These are phyloP conservation scores for Berberis vulgaris DNA, from an alignment of 164 flowering plant genomes.

Conservation along the genomic window DNA sequence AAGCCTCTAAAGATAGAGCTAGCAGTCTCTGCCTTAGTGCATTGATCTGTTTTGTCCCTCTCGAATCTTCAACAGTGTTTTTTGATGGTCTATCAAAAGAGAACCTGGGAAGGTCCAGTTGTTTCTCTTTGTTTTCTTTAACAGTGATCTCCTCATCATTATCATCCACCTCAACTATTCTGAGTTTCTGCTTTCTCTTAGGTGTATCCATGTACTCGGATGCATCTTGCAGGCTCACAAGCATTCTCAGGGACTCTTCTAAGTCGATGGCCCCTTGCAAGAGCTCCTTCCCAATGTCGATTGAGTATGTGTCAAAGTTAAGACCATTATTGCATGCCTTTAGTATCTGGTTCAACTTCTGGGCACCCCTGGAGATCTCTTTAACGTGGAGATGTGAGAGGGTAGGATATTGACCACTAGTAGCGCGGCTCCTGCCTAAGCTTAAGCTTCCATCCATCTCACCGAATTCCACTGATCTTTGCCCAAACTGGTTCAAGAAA, in stretches of 20 bases:
- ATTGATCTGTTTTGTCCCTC: conserved; percentile 18
- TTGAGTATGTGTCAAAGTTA: conserved; percentile 38
- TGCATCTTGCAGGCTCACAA: conserved; percentile 67
- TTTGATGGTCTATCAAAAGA: conserved; percentile 56
- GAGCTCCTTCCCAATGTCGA: conserved; percentile 65
- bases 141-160: conserved; percentile 24
- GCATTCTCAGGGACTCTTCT: conserved; percentile 71
- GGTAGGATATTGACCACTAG: conserved; percentile 25
- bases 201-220: conserved; percentile 37
- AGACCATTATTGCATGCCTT: conserved; percentile 48
- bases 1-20: conserved; percentile 26
- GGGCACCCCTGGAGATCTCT: conserved; percentile 74
- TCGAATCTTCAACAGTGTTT: conserved; percentile 16
- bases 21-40: conserved; percentile 18
- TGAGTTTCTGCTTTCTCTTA: conserved; percentile 37
- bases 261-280: conserved; percentile 74
- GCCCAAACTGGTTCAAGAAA: conserved; percentile 34
- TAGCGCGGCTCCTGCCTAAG: conserved; percentile 12
- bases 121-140: conserved; percentile 19
- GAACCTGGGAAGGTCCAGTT: conserved; percentile 42
- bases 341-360: conserved; percentile 66
- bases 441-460: conserved; percentile 22
- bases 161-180: conserved; percentile 52
- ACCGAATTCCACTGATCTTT: conserved; percentile 23
- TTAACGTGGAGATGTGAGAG: conserved; percentile 45